Evolutionary conservation across 805 yeast species (phyloP), one percentile per base, ranked within the genome.

Genomic region (Isabelozyma rhagii): DNA sequence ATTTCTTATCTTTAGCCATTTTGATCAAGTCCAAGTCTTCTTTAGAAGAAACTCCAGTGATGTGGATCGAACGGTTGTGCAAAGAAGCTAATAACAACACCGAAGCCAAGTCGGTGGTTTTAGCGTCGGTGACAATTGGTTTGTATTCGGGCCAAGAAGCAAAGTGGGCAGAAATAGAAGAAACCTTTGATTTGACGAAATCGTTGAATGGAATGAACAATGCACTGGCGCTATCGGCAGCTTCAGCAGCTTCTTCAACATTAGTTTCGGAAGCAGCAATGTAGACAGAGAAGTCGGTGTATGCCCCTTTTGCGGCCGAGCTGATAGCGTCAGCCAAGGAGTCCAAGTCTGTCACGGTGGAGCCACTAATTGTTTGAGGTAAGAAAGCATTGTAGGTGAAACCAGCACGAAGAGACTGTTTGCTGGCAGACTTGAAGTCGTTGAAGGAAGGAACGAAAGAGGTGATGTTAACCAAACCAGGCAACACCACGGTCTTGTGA

Each of bases 91-190:
- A 77, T 62, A 93, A 79, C 66, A 93, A 75, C 43, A 92, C 86
- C 3, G 97, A 88, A n/a, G 98, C 98, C 62, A 93, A 77, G 62
- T 90, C 93, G 39, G 97, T 88, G 25, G 93, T 85, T 66, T 82
- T 84, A 45, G 98, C 97, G 70, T 93, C 97, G 41, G 97, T 90
- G 55, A 92, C 79, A 52, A 93, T 86, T 51, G 94, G 93, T 74
- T 90, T 91, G 60, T 70, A 70, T 46, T 78, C 76, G 47, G 97
- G 96, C 97, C 97, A 92, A 36, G 82, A 73, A 54, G 85, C 83
- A 61, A 91, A 83, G 59, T 89, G 96, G 29, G 86, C 78, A 27
- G 96, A 82, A 42, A 90, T 85, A 34, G 87, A 78, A n/a, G 92
- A 78, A 43, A 92, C 88, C 61, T 85, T 85, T 59, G 81, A 77